A percentile compares a stretch with the other conserved stretches of the same genome.
These are phyloP conservation scores for Hirsutella rhossiliensis DNA, from an alignment of 2,329 filamentous ascomycete species.

Conservation along the genomic window DNA sequence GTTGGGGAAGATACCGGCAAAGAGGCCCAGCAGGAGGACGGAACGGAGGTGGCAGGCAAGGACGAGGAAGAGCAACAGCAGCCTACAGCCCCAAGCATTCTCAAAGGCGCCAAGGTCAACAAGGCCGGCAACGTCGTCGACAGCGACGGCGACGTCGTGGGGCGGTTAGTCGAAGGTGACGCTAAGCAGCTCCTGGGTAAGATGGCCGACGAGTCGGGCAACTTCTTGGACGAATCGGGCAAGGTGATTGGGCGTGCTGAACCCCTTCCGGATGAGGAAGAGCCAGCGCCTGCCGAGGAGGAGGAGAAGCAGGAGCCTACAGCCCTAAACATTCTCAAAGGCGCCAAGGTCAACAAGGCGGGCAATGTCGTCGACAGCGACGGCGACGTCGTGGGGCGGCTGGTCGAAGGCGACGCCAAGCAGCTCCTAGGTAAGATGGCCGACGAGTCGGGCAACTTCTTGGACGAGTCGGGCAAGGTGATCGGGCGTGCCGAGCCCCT, in stretches of 20 bases:
- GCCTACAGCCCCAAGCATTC: constrained; percentile 31
- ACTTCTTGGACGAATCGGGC: constrained; percentile 60
- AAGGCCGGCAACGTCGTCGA: constrained; percentile 48
- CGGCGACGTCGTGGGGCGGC: constrained; percentile 45
- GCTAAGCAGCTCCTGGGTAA: constrained; percentile 52
- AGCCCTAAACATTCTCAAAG: constrained; percentile 38
- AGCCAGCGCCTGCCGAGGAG: constrained; percentile 17
- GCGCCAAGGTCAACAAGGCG: constrained; percentile 44
- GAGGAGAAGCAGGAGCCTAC: constrained; percentile 12
- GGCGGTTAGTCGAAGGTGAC: constrained; percentile 53
- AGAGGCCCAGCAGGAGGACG: constrained; percentile 2
- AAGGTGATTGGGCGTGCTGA: constrained; percentile 57
- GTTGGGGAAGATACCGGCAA: background rate
- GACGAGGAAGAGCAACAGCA: constrained; percentile 9
- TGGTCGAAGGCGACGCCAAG: constrained; percentile 51
- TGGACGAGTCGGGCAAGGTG: constrained; percentile 56
- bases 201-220: constrained; percentile 51
- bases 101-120: constrained; percentile 44
- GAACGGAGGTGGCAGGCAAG: constrained; percentile 5
- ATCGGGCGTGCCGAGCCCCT: constrained; percentile 53
- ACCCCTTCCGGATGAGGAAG: constrained; percentile 38
- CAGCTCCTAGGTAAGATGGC: constrained; percentile 51
- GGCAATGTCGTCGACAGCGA: constrained; percentile 46
- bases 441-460: constrained; percentile 57
- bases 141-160: constrained; percentile 40